Base-by-base conservation (phyloP, 2,329 filamentous ascomycete genomes). In the Aspergillus sp. region DNA sequence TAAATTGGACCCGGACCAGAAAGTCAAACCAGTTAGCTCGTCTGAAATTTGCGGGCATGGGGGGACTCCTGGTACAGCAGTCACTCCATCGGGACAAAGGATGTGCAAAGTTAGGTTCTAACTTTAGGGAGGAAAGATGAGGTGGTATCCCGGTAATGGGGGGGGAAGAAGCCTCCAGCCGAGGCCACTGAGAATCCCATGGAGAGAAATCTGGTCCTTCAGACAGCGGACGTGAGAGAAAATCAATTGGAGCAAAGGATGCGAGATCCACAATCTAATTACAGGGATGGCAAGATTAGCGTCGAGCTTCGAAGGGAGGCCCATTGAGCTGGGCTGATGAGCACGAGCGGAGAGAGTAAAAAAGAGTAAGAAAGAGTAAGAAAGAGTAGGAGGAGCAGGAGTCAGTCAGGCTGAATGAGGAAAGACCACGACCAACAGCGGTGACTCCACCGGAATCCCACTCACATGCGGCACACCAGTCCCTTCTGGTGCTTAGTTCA, bases 31-130 rank as follows among this genome's bases (percentile, higher is more conserved):
- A 13, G 9, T 9, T 43, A 45, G 28, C 21, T 45, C 10, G 43
- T 32, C 53, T 47, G 53, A 55, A 55, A 47, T 36, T 47, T 32
- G 39, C 25, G 53, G 39, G 19, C 30, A 55, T n/a, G 19, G 38
- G 4, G 7, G 51, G 8, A 30, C 12, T 32, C 23, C 25, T 25
- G 25, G 25, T 15, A 19, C 15, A 49, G 15, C 23, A 25, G 5
- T 19, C 41, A 45, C 4, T n/a, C 25, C 25, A 32, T 15, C 47
- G 47, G 47, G 47, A 7, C 25, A 50, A 50, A 30, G 25, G 28
- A 50, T 28, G 15, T 13, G 25, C 13, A 21, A 28, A 17, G 8
- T 30, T 28, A 36, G 45, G 15, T 23, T 30, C 13, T 30, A 6
- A 36, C 32, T 36, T 36, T 12, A 15, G 12, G 4, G 12, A n/a